Evolutionary conservation across 495 filamentous ascomycete genomes (phyloP), one percentile per base, ranked within the genome.

Genomic region (Tuber melanosporum): DNA sequence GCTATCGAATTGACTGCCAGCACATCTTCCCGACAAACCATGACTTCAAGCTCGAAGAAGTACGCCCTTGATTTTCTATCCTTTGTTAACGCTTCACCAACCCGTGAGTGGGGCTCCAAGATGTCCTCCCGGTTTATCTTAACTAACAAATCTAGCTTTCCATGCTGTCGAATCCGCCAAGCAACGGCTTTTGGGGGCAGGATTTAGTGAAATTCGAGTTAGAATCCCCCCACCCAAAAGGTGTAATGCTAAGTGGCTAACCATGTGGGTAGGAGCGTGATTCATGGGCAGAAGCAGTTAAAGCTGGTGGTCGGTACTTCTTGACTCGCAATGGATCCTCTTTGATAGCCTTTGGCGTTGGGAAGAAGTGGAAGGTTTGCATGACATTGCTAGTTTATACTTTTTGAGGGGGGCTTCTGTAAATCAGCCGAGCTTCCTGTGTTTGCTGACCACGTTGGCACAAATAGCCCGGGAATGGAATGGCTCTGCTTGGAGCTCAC

Each of bases 401-500:
- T 22, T 52, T 10, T 19, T 20, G 43, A 46, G 36, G 15, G 42
- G 44, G 36, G 4, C 43, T 20, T 22, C 71, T 22, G 12, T 20
- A 49, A 22, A 22, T 14, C 0, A 66, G 57, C 57, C 26, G 57
- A 66, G 26, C 17, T 66, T 36, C 71, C 76, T 71, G 71, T 73
- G 70, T 44, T 72, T 78, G 45, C 17, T 57, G 14, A 66, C 26
- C 26, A 7, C 26, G 57, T 26, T 45, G 46, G n/a, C 43, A 32
- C 46, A 39, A 45, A 71, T 82, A 90, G 89, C 90, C 96, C 9
- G 95, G 95, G 72, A 97, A 97, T 84, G 90, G 95, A 15, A 92
- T 99, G 83, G 91, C 92, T 82, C 95, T 98, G 92, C 89, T 99
- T 76, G 95, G 95, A 81, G 94, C 95, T 71, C 95, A 99, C 85